Base-by-base conservation (phyloP, 306 rosid species). In the Albizia julibrissin region DNA sequence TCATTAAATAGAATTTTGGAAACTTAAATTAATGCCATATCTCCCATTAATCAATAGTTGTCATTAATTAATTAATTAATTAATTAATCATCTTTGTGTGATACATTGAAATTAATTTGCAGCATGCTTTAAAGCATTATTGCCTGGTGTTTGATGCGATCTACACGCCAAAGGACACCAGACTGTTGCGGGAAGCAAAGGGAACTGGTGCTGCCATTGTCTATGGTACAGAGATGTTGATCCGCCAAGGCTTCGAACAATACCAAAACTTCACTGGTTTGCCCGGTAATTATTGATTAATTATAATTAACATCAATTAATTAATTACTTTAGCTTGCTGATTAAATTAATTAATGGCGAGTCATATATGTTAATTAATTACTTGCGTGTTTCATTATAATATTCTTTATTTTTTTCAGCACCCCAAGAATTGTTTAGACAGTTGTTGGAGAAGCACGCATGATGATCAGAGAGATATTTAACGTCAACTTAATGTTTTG, bases 111-210 rank as follows among this genome's bases (percentile, higher is more conserved):
- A 49, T 26, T 37, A 37, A 43, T 15, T 40, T 85, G 79, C 84
- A 88, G 91, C 69, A 86, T 49, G 83, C 87, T 69, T 79, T 89
- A 42, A 82, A 46, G 79, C 75, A 84, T 52, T 89, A 89, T 39
- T 82, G 88, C 76, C 56, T 89, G 26, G 91, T 89, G 59, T 89
- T 89, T 74, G 91, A 89, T 82, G 89, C 90, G 18, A 80, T 89
- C 16, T 89, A 89, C 80, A 89, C 88, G 16, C 90, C 91, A 6
- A 89, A 86, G 69, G 85, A 89, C 42, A 89, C 91, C 12, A 82
- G 82, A 70, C 85, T 84, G 21, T 85, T 86, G 75, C 43, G 76
- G 5, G 90, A 86, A 22, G 91, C 90, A 6, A 82, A 76, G 76
- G 87, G 82, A 67, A 80, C 83, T 2, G 88, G 91, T 26, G 88